Evolutionary conservation across 78 protist genomes (phyloP).

Genomic region (Blattamonas nauphoetae): DNA sequence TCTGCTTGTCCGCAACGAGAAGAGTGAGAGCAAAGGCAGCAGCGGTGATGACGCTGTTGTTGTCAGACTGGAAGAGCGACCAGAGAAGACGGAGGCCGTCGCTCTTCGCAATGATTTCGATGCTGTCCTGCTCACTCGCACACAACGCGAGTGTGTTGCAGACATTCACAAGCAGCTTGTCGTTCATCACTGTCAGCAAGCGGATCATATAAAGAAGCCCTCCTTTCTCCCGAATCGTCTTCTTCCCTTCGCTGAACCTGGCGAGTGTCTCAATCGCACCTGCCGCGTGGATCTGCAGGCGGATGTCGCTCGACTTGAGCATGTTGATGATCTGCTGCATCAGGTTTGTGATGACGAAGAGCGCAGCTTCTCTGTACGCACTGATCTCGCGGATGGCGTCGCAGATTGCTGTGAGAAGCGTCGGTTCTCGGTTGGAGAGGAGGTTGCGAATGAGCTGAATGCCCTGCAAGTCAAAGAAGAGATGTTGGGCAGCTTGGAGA

Average conservation of each 20-base stretch:
- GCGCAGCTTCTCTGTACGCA: background rate
- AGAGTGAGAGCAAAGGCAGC: background rate
- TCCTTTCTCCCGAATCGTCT: background rate
- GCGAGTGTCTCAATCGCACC: background rate
- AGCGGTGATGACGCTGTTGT: slow-evolving; percentile 9
- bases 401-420: background rate
- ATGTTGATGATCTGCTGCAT: background rate
- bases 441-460: too few species aligned
- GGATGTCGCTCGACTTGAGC: background rate
- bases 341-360: background rate
- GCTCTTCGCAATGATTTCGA: background rate
- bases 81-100: slow-evolving; percentile 14
- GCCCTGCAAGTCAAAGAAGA: too few species aligned
- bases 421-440: background rate
- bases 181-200: background rate
- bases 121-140: background rate
- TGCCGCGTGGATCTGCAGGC: background rate
- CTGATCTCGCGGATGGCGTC: background rate
- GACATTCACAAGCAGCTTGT: background rate
- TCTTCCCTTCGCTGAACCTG: background rate
- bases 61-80: slow-evolving; percentile 5
- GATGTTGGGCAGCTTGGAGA: too few species aligned
- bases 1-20: background rate
- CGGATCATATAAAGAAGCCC: background rate
- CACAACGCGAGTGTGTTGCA: background rate